phyloP scores from a whole-genome alignment of 2,329 filamentous ascomycete species.

The Colletotrichum sp. region DNA sequence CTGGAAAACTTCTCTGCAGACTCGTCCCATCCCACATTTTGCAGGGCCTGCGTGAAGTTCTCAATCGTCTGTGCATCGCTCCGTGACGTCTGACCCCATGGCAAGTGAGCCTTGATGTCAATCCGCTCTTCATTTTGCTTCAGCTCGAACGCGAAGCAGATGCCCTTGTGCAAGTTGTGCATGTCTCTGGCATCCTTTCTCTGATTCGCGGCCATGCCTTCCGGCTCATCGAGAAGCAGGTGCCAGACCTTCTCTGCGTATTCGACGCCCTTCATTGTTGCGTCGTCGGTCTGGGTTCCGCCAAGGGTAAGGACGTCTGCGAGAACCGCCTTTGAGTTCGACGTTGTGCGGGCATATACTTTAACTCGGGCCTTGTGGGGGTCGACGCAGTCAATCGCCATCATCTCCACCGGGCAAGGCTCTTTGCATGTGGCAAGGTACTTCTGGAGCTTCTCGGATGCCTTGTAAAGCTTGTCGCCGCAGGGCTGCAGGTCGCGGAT shows the following conservation, averaged over 20 bases:
- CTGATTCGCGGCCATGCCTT: constrained; percentile 11
- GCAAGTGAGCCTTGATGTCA: constrained; percentile 8
- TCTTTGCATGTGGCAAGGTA: constrained; percentile 18
- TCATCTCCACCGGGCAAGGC: constrained; percentile 24
- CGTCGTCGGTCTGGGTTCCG: constrained; percentile 24
- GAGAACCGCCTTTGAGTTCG: constrained; percentile 23
- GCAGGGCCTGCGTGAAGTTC: neutral
- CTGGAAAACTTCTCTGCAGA: neutral
- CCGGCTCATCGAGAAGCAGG: constrained; percentile 25
- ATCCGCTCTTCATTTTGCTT: constrained; percentile 20
- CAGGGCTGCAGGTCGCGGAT: constrained; percentile 22
- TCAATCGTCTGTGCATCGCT: constrained; percentile 8
- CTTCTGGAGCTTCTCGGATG: constrained; percentile 18
- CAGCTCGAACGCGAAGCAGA: constrained; percentile 27
- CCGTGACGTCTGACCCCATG: constrained; percentile 5
- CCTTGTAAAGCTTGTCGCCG: constrained; percentile 7
- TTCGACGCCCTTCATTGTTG: constrained; percentile 21
- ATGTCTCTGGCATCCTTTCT: constrained; percentile 15
- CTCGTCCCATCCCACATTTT: neutral
- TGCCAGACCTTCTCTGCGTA: constrained; percentile 26
- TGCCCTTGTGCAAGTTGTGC: constrained; percentile 20
- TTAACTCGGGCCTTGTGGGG: constrained; percentile 26
- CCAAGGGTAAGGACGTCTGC: constrained; percentile 26
- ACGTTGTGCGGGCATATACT: constrained; percentile 24
- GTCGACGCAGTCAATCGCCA: constrained; percentile 27